Evolutionary conservation across 768 basidiomycete genomes (phyloP).

Genomic region (Infundibulicybe gibba): DNA sequence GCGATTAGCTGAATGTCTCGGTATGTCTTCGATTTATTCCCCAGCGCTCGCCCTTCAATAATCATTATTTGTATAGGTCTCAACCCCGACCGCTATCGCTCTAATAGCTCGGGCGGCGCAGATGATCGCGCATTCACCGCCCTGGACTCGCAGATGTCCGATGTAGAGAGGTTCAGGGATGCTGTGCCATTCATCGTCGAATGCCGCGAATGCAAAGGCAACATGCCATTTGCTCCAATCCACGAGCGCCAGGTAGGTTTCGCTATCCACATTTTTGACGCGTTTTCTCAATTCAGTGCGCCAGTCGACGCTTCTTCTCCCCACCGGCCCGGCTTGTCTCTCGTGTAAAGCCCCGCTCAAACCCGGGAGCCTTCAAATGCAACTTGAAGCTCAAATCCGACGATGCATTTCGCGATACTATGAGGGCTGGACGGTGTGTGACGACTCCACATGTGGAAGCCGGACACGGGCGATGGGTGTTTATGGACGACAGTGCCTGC

Average conservation of each 20-base stretch:
- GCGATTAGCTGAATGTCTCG: constrained; percentile 92
- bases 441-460: constrained; percentile 74
- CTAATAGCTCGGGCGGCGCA: constrained; percentile 26
- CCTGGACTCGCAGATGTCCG: constrained; percentile 87
- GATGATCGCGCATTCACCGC: constrained; percentile 72
- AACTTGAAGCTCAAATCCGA: constrained; percentile 86
- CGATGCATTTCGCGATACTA: constrained; percentile 78
- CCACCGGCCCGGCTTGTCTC: constrained; percentile 68
- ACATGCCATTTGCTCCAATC: constrained; percentile 55
- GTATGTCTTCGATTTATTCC: constrained; percentile 31
- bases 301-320: constrained; percentile 62
- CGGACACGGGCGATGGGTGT: constrained; percentile 94
- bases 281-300: constrained; percentile 1
- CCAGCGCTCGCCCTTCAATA: not conserved
- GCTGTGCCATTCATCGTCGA: constrained; percentile 66
- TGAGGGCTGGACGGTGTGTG: constrained; percentile 79
- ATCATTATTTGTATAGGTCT: constrained; percentile 35
- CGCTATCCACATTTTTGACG: not conserved
- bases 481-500: constrained; percentile 80
- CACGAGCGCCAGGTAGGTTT: constrained; percentile 52
- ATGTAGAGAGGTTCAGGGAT: constrained; percentile 83
- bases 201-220: constrained; percentile 71
- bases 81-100: constrained; percentile 54
- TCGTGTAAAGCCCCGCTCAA: constrained; percentile 55
- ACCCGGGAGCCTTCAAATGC: constrained; percentile 66